A percentile compares a stretch with the other conserved stretches of the same genome.
phyloP scores from a whole-genome alignment of 2,329 filamentous ascomycete species.

The Rhynchosporium graminicola region DNA sequence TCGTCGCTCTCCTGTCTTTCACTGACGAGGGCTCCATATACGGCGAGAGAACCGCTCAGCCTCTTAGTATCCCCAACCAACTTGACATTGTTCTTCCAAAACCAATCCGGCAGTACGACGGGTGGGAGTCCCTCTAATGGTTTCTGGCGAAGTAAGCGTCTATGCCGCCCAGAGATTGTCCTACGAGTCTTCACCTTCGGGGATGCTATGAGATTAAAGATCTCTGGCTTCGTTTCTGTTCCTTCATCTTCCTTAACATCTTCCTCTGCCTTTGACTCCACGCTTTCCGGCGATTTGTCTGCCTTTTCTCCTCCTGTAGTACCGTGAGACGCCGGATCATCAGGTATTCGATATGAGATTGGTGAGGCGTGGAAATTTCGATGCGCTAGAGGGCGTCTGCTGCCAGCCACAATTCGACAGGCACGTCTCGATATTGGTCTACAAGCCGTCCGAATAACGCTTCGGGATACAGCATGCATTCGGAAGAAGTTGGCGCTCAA shows the following conservation, averaged over 20 bases:
- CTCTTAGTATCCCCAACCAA: slow-evolving; percentile 24
- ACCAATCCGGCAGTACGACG: slow-evolving; percentile 57
- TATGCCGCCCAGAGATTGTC: slow-evolving; percentile 24
- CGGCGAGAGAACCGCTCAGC: slow-evolving; percentile 29
- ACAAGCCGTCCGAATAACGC: slow-evolving; percentile 36
- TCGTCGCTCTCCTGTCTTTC: slow-evolving; percentile 13
- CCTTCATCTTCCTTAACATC: slow-evolving; percentile 22
- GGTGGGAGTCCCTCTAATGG: slow-evolving; percentile 47
- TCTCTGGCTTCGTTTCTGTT: slow-evolving; percentile 14
- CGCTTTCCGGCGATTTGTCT: slow-evolving; percentile 24
- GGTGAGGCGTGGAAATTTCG: slow-evolving; percentile 39
- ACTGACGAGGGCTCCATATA: slow-evolving; percentile 23
- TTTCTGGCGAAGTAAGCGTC: slow-evolving; percentile 28
- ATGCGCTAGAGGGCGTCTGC: slow-evolving; percentile 33
- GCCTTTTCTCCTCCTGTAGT: slow-evolving; percentile 15
- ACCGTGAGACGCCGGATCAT: slow-evolving; percentile 25
- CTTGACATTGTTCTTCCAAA: slow-evolving; percentile 53
- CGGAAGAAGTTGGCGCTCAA: slow-evolving; percentile 35
- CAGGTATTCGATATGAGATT: slow-evolving; percentile 32
- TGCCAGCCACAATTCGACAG: slow-evolving; percentile 39
- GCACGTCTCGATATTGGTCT: slow-evolving; percentile 33
- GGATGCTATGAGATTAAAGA: slow-evolving; percentile 13
- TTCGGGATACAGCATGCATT: slow-evolving; percentile 40
- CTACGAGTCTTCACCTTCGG: slow-evolving; percentile 28
- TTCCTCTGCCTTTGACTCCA: slow-evolving; percentile 23